Percentiles rank a stretch among this genome's conserved stretches.
Evolutionary conservation across 345 rosid species (phyloP).

Genomic region (Populus alba): DNA sequence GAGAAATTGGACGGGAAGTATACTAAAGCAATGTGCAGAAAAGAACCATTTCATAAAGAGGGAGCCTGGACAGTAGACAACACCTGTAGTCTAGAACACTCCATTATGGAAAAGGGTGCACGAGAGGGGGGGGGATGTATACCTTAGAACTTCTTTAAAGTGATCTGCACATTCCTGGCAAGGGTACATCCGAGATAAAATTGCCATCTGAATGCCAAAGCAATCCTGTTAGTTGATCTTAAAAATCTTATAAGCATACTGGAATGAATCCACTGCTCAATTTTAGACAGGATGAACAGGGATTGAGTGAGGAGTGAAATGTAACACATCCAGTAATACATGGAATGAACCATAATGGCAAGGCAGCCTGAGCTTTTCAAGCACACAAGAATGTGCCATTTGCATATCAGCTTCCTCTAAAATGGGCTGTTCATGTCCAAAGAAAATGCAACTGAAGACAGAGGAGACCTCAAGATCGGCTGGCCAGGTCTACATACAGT

Average conservation of each 20-base stretch:
- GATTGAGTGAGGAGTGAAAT: background rate
- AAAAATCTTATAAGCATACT: background rate
- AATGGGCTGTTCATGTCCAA: background rate
- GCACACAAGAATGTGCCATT: background rate
- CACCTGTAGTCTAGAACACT: background rate
- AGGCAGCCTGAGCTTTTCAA: background rate
- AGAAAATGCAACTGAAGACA: background rate
- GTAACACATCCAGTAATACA: background rate
- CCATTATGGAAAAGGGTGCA: background rate
- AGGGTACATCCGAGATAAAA: slow-evolving; percentile 86
- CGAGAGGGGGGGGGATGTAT: background rate
- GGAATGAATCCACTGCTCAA: background rate
- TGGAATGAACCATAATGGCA: background rate
- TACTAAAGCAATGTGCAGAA: too few species aligned
- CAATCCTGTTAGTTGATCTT: slow-evolving; percentile 7
- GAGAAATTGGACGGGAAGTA: background rate
- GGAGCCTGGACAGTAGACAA: background rate
- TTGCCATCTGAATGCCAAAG: slow-evolving; percentile 64
- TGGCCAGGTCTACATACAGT: background rate
- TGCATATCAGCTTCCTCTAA: background rate
- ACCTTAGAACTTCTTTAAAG: slow-evolving; percentile 89
- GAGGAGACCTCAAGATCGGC: background rate
- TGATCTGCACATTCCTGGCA: slow-evolving; percentile 97
- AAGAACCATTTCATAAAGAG: too few species aligned
- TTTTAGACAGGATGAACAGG: background rate